Evolutionary conservation across 1,139 yeast genomes (phyloP), one percentile per base, ranked within the genome.

Genomic region (Candida frijolesensis): DNA sequence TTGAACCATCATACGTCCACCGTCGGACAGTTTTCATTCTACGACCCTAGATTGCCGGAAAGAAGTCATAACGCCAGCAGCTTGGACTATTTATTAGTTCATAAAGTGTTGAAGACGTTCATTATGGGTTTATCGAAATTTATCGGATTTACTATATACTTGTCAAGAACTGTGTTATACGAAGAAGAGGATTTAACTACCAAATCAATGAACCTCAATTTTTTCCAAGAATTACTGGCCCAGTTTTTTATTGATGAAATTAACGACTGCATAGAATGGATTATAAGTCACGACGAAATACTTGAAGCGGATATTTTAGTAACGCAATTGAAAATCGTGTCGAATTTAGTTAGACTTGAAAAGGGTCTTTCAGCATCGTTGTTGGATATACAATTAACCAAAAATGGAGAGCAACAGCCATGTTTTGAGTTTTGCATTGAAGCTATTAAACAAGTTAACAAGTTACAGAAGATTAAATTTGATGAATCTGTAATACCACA

Each of bases 111-210:
- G 46, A 69, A 76, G 49, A 67, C 76, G 19, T 78, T 74, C 52
- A 65, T 78, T 6, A 57, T 81, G 29, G 88, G 85, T 1, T 58
- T 84, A 8, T 66, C 82, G 44, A 80, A 79, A 53, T 77, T 83
- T 58, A 76, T 82, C 6, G 82, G 82, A 18, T 71, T 80, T 45
- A 72, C 79, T 6, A 60, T 79, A 3, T 64, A 67, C 8, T 66
- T 85, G 35, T 83, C 85, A 1, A 70, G 76, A 15, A 85, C 84
- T n/a, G 86, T 84, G 7, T 70, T 87, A 15, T 84, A 83, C 57
- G 92, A 87, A 58, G 94, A 87, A 59, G 95, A 87, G 60, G 95
- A 87, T 64, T 67, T 87, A 47, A 84, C 84, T 50, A 82, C 87
- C 1, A 79, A 86, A 55, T 72, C 75, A 11, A 82, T 86, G 85